Base-by-base conservation (phyloP, 345 rosid genomes). In the Zanthoxylum bungeanum region DNA sequence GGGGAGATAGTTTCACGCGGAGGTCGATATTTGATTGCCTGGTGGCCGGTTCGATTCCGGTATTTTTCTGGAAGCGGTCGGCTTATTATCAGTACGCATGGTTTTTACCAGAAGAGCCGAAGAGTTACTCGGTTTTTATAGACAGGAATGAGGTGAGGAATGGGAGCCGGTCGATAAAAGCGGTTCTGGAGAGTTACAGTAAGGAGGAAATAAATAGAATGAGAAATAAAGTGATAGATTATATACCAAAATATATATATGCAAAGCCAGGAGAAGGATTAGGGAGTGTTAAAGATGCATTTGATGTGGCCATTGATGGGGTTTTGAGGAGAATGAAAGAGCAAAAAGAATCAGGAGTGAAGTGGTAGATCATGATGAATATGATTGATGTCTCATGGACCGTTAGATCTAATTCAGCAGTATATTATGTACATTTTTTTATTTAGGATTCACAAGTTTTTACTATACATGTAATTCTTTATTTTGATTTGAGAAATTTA, bases 31-130 rank as follows among this genome's bases (percentile, higher is more conserved):
- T 96, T 22, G 99, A 96, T 51, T 96, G 99, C 78, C 88, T 96
- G 98, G 42, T 96, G 22, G 96, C 98, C 58, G 99, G 98, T 74
- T 85, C 97, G 63, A 93, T 96, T 66, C 99, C 98, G 59, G 99
- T 96, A 39, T 79, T 96, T 63, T 96, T 96, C 78, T 96, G 99
- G 99, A 79, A 69, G 22, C 82, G 99, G 56, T 81, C 81, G 25
- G 99, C 96, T 1, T 96, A 96, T 66, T 84, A 76, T 62, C 97
- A 93, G 78, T 96, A 96, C 73, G 83, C 86, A 74, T 96, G 98
- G 99, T 96, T 96, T 78, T 75, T 96, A n/a, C 98, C 98, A 2
- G 79, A 66, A 0, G 90, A 89, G 58, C 84, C 87, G 66, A 76
- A 27, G 28, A 85, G 89, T 65, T 96, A 88, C 76, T 93, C 99